phyloP scores from a whole-genome alignment of 306 rosid species.

The Lathyrus aphaca region DNA sequence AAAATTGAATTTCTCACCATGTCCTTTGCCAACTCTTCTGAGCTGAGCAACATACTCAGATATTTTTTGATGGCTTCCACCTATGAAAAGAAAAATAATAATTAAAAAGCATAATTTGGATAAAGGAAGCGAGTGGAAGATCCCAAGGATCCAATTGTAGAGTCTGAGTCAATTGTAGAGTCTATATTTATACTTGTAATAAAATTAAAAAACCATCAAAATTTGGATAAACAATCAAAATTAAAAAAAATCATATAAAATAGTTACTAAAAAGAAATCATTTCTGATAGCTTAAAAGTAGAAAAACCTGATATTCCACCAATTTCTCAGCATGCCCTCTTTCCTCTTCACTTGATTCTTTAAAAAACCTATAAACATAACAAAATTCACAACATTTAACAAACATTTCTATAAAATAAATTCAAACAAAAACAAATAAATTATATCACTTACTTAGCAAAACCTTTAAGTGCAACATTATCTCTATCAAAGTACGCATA shows the following conservation, averaged over 20 bases:
- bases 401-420: slow-evolving; percentile 31
- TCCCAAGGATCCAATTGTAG: no score
- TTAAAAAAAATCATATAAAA: no score
- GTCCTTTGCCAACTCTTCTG: slow-evolving; percentile 93
- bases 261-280: not conserved
- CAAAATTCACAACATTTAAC: not conserved
- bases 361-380: slow-evolving; percentile 63
- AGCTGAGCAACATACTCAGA: slow-evolving; percentile 95
- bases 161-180: no score
- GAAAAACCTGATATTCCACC: slow-evolving; percentile 86
- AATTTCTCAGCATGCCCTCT: slow-evolving; percentile 91
- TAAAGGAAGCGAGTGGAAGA: no score
- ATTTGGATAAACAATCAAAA: no score
- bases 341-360: slow-evolving; percentile 93
- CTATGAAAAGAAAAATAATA: slow-evolving; percentile 41
- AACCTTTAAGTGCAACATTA: slow-evolving; percentile 90
- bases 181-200: not conserved
- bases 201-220: no score
- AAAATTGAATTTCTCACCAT: slow-evolving; percentile 55
- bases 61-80: slow-evolving; percentile 84
- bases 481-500: slow-evolving; percentile 95
- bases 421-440: not conserved
- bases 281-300: no score
- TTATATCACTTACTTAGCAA: slow-evolving; percentile 72
- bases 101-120: slow-evolving; percentile 7